These are phyloP conservation scores for Aspergillus leporis DNA, from an alignment of 495 filamentous ascomycete species.

Conservation along the genomic window DNA sequence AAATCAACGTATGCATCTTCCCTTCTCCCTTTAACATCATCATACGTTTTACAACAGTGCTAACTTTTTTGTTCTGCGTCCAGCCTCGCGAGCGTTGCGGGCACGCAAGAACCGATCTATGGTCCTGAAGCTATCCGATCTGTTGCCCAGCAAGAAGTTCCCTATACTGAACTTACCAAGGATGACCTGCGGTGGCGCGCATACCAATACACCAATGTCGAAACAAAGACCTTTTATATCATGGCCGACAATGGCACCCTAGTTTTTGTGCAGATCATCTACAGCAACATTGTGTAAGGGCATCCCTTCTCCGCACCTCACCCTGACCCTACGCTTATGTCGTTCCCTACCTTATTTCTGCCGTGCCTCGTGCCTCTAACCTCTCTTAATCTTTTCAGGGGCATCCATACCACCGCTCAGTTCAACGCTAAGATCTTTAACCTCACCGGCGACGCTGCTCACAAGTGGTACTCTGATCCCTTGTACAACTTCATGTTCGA, in stretches of 20 bases:
- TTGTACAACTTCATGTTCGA: slow-evolving; percentile 79
- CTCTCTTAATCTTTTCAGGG: slow-evolving; percentile 50
- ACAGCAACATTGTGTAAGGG: slow-evolving; percentile 93
- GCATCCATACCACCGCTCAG: slow-evolving; percentile 85
- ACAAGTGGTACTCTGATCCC: slow-evolving; percentile 78
- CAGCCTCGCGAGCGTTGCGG: slow-evolving; percentile 87
- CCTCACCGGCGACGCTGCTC: slow-evolving; percentile 61
- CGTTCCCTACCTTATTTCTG: not conserved
- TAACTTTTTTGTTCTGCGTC: slow-evolving; percentile 25
- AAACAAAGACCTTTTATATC: slow-evolving; percentile 96
- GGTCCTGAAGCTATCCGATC: slow-evolving; percentile 85
- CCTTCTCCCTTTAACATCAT: not conserved
- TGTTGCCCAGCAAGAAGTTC: slow-evolving; percentile 75
- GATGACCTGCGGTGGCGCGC: slow-evolving; percentile 80
- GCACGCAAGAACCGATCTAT: slow-evolving; percentile 95
- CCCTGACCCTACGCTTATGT: not conserved
- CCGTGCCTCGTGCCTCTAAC: slow-evolving; percentile 1
- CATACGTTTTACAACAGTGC: slow-evolving; percentile 7
- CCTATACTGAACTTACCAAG: slow-evolving; percentile 76
- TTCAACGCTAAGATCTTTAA: slow-evolving; percentile 92
- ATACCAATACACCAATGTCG: slow-evolving; percentile 82
- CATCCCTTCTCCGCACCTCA: not conserved
- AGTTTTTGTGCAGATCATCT: slow-evolving; percentile 87
- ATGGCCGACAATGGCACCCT: slow-evolving; percentile 74
- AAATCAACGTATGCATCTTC: slow-evolving; percentile 62